phyloP scores from a whole-genome alignment of 495 filamentous ascomycete genomes.

The Corynascus novoguineensis region DNA sequence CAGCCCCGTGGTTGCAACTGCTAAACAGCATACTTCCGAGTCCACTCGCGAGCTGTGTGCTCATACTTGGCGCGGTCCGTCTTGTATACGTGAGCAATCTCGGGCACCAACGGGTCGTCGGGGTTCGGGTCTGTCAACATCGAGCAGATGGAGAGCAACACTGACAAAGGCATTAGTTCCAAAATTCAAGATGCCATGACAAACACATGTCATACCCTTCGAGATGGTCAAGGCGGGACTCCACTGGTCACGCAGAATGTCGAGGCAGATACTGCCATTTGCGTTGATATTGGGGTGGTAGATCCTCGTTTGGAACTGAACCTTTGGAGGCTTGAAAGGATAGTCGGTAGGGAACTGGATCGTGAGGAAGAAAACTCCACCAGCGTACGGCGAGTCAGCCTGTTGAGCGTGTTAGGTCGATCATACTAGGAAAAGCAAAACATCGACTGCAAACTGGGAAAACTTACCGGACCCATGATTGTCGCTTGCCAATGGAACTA shows the following conservation, averaged over 20 bases:
- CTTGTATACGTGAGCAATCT: slow-evolving; percentile 99
- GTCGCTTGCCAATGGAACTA: slow-evolving; percentile 99
- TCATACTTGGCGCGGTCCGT: slow-evolving; percentile 93
- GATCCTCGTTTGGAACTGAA: slow-evolving; percentile 99
- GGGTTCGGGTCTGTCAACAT: slow-evolving; percentile 99
- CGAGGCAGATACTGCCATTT: slow-evolving; percentile 97
- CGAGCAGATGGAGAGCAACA: slow-evolving; percentile 97
- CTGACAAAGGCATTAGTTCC: slow-evolving; percentile 39
- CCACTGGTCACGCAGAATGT: slow-evolving; percentile 98
- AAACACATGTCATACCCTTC: slow-evolving; percentile 61
- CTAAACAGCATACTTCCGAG: slow-evolving; percentile 93
- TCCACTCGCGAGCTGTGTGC: slow-evolving; percentile 96
- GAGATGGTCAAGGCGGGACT: slow-evolving; percentile 97
- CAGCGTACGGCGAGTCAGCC: slow-evolving; percentile 93
- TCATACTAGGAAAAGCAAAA: too few relatives aligned
- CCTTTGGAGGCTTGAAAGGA: slow-evolving; percentile 99
- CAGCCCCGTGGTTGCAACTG: not conserved
- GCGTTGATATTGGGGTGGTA: slow-evolving; percentile 99
- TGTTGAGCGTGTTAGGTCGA: slow-evolving; percentile 29
- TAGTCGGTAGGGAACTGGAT: slow-evolving; percentile 99
- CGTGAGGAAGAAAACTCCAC: slow-evolving; percentile 95
- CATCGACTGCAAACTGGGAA: not conserved
- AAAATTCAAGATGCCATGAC: not conserved
- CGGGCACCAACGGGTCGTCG: slow-evolving; percentile 94
- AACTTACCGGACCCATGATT: slow-evolving; percentile 97